A percentile compares a stretch with the other conserved stretches of the same genome.
Evolutionary conservation across 306 rosid species (phyloP).

Genomic region (Malus sylvestris): DNA sequence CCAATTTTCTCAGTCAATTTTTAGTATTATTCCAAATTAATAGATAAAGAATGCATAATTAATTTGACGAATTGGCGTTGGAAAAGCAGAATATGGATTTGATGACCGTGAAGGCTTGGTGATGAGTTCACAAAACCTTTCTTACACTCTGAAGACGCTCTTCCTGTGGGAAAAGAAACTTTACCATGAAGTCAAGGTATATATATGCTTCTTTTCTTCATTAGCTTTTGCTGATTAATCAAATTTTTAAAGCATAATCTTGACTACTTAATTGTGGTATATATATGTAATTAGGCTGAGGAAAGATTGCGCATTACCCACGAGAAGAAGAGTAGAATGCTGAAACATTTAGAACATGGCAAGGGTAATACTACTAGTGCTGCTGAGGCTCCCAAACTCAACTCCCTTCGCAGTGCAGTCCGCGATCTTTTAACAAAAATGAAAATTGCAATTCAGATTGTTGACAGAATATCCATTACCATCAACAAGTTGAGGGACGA

Average conservation of each 20-base stretch:
- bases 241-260: neutral
- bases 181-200: constrained; percentile 74
- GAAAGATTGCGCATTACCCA: constrained; percentile 62
- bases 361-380: neutral
- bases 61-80: neutral
- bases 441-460: constrained; percentile 73
- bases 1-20: neutral
- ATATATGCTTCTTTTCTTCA: neutral
- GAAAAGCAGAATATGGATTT: constrained; percentile 36
- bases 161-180: constrained; percentile 83
- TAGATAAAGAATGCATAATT: neutral
- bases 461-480: constrained; percentile 62
- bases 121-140: constrained; percentile 25
- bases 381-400: constrained; percentile 35
- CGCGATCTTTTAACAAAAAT: constrained; percentile 40
- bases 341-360: constrained; percentile 39
- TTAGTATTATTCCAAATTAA: neutral
- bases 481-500: constrained; percentile 67
- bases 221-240: neutral
- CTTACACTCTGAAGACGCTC: constrained; percentile 52
- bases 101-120: constrained; percentile 20
- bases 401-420: constrained; percentile 32
- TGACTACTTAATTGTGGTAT: neutral
- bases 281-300: constrained; percentile 39
- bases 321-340: constrained; percentile 58